These are phyloP conservation scores for Balansia obtecta DNA, from an alignment of 2,329 filamentous ascomycete species.

Conservation along the genomic window DNA sequence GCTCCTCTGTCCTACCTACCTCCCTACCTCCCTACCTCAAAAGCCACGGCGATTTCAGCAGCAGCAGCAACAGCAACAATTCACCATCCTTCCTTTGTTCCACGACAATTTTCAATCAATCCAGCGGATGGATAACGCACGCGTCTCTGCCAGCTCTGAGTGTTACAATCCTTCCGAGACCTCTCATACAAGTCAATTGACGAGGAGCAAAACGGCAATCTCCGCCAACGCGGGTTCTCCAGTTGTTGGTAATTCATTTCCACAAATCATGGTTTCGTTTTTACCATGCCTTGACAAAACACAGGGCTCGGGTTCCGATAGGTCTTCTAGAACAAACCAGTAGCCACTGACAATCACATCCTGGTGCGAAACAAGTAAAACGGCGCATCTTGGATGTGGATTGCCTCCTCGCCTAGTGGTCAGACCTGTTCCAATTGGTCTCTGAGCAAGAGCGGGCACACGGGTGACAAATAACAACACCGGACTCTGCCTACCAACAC, in stretches of 20 bases:
- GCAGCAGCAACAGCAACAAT: not conserved
- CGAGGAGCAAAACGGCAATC: too few relatives aligned
- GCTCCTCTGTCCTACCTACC: too few relatives aligned
- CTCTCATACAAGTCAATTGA: not conserved
- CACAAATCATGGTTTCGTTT: slow-evolving; percentile 5
- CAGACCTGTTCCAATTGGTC: slow-evolving; percentile 1
- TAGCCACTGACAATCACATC: slow-evolving; percentile 3
- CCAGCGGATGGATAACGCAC: not conserved
- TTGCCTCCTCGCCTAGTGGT: not conserved
- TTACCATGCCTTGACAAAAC: slow-evolving; percentile 4
- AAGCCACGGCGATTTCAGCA: not conserved
- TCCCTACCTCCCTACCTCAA: too few relatives aligned
- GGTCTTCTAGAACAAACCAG: slow-evolving; percentile 5
- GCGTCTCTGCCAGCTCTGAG: not conserved
- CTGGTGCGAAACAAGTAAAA: slow-evolving; percentile 4
- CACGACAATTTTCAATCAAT: not conserved
- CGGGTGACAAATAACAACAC: too few relatives aligned
- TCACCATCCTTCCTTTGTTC: not conserved
- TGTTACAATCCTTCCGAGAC: not conserved
- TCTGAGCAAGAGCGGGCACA: not conserved
- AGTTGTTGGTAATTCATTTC: slow-evolving; percentile 3
- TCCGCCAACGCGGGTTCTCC: not conserved
- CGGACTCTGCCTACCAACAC: too few relatives aligned
- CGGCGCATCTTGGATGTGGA: slow-evolving; percentile 1
- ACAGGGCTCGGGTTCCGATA: slow-evolving; percentile 3